phyloP scores from a whole-genome alignment of 306 rosid genomes.

The Fragaria iinumae region DNA sequence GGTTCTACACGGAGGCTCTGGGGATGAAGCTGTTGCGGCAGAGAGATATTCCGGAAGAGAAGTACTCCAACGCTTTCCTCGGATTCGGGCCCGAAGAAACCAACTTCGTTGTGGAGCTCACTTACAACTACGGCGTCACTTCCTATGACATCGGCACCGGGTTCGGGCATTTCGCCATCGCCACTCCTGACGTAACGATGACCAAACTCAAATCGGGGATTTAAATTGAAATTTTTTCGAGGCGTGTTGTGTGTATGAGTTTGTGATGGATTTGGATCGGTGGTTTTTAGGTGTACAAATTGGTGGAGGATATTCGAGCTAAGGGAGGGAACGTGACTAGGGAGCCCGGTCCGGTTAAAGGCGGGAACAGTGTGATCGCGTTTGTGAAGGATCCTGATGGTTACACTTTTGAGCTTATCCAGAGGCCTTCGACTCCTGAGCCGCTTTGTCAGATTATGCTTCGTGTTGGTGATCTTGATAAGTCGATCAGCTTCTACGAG shows the following conservation, averaged over 20 bases:
- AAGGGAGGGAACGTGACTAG: constrained; percentile 78
- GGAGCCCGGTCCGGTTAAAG: constrained; percentile 92
- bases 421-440: constrained; percentile 75
- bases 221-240: not conserved
- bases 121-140: constrained; percentile 82
- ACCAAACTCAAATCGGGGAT: constrained; percentile 17
- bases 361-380: constrained; percentile 69
- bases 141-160: constrained; percentile 92
- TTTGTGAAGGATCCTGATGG: constrained; percentile 97
- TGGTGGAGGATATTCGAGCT: constrained; percentile 67
- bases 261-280: not conserved
- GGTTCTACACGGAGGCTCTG: constrained; percentile 83
- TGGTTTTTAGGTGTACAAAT: constrained; percentile 56
- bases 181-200: constrained; percentile 58
- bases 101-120: constrained; percentile 81
- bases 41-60: constrained; percentile 89
- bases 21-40: constrained; percentile 86
- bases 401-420: constrained; percentile 74
- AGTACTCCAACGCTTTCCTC: constrained; percentile 84
- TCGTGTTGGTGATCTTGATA: constrained; percentile 90
- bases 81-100: constrained; percentile 84
- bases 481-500: constrained; percentile 84
- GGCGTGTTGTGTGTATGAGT: not conserved
- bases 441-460: constrained; percentile 97
- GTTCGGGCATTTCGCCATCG: constrained; percentile 88